phyloP scores from a whole-genome alignment of 805 yeast genomes.

The Scheffersomyces coipomensis region DNA sequence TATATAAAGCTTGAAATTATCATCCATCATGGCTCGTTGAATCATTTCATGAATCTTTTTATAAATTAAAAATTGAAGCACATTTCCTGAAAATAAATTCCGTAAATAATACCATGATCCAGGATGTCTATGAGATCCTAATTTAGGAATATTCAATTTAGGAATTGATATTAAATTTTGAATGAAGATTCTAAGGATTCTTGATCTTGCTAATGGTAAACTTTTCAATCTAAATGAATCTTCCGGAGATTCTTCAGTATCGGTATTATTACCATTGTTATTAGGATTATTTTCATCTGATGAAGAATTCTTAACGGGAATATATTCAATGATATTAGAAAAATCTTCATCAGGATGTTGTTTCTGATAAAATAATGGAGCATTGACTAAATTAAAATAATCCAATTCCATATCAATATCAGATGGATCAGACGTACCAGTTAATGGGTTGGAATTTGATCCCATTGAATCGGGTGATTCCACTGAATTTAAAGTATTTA shows the following conservation, averaged over 20 bases:
- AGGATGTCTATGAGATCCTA: slow-evolving; percentile 38
- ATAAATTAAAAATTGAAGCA: slow-evolving; percentile 27
- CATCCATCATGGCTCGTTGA: slow-evolving; percentile 11
- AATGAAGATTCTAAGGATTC: slow-evolving; percentile 26
- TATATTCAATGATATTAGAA: slow-evolving; percentile 19
- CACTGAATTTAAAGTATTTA: neutral
- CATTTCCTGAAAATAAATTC: slow-evolving; percentile 28
- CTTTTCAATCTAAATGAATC: slow-evolving; percentile 18
- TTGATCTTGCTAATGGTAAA: slow-evolving; percentile 19
- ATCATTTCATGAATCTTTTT: slow-evolving; percentile 25
- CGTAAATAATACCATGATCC: slow-evolving; percentile 40
- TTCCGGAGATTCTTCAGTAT: slow-evolving; percentile 9
- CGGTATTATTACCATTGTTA: too few relatives aligned
- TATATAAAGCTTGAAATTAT: slow-evolving; percentile 6
- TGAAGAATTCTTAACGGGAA: slow-evolving; percentile 2
- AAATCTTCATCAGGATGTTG: slow-evolving; percentile 32
- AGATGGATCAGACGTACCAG: slow-evolving; percentile 4
- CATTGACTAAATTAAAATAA: slow-evolving; percentile 19
- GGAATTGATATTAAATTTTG: slow-evolving; percentile 27
- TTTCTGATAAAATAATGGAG: slow-evolving; percentile 26
- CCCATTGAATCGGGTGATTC: slow-evolving; percentile 10
- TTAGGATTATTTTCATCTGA: too few relatives aligned
- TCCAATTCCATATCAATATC: slow-evolving; percentile 14
- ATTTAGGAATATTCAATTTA: slow-evolving; percentile 32
- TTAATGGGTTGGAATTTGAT: slow-evolving; percentile 4